These are phyloP conservation scores for Lithospermum erythrorhizon DNA, from an alignment of 257 asterid genomes.

Conservation along the genomic window DNA sequence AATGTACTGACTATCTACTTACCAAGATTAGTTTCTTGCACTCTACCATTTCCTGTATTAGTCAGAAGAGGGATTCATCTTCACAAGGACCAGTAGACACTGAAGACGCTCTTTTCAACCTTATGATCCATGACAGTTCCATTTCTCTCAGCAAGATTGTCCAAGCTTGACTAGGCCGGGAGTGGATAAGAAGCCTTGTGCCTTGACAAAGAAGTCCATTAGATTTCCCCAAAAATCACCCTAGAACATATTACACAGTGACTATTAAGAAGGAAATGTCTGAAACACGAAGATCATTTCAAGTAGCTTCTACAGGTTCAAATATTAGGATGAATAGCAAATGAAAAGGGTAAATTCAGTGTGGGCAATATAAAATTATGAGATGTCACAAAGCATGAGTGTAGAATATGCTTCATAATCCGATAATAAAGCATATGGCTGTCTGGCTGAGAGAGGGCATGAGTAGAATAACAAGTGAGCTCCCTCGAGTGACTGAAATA, in stretches of 20 bases:
- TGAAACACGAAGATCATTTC: not conserved
- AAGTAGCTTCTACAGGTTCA: too few species aligned
- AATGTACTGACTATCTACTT: conserved; percentile 21
- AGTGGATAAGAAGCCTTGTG: conserved; percentile 75
- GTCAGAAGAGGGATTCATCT: conserved; percentile 62
- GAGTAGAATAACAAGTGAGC: too few species aligned
- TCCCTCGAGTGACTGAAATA: too few species aligned
- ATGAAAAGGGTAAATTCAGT: too few species aligned
- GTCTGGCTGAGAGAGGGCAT: too few species aligned
- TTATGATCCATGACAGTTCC: conserved; percentile 21
- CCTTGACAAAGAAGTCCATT: conserved; percentile 81
- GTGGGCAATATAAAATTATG: too few species aligned
- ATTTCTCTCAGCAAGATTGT: conserved; percentile 29
- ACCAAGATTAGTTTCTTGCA: conserved; percentile 38
- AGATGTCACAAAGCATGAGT: too few species aligned
- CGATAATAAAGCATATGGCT: too few species aligned
- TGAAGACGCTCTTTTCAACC: conserved; percentile 24
- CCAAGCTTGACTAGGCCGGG: conserved; percentile 38
- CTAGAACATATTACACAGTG: conserved; percentile 31
- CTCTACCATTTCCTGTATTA: conserved; percentile 29
- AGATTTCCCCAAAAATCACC: conserved; percentile 95
- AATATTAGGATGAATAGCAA: too few species aligned
- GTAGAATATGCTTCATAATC: too few species aligned
- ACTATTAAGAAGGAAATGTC: conserved; percentile 9
- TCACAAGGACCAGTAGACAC: conserved; percentile 38